phyloP scores from a whole-genome alignment of 805 yeast species.

The Saccharomycopsis babjevae region DNA sequence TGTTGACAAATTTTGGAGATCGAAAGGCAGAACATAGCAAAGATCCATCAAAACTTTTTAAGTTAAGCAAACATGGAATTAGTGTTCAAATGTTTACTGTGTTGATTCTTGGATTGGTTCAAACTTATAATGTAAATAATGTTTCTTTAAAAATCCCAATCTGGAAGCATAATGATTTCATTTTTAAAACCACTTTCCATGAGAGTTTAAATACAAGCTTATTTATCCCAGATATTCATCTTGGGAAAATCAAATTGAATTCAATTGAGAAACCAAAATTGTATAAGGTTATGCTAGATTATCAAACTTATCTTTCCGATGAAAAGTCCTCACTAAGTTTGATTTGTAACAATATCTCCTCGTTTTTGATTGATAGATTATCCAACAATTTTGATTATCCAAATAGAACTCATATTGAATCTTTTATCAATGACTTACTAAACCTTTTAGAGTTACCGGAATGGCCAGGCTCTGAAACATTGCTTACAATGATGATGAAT shows the following conservation, averaged over 20 bases:
- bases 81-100: slow-evolving; percentile 40
- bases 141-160: slow-evolving; percentile 18
- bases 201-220: slow-evolving; percentile 12
- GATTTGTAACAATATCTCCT: slow-evolving; percentile 8
- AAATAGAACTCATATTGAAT: slow-evolving; percentile 35
- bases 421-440: slow-evolving; percentile 47
- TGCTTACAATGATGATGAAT: slow-evolving; percentile 37
- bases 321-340: slow-evolving; percentile 20
- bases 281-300: slow-evolving; percentile 20
- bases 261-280: slow-evolving; percentile 17
- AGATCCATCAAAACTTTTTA: slow-evolving; percentile 29
- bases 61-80: slow-evolving; percentile 33
- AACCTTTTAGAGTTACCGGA: slow-evolving; percentile 42
- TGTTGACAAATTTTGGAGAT: slow-evolving; percentile 38
- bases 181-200: slow-evolving; percentile 10
- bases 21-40: slow-evolving; percentile 36
- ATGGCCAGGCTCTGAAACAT: slow-evolving; percentile 49
- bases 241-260: slow-evolving; percentile 16
- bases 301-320: slow-evolving; percentile 18
- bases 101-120: slow-evolving; percentile 36
- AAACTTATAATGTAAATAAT: slow-evolving; percentile 26
- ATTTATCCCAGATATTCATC: slow-evolving; percentile 13
- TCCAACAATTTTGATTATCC: slow-evolving; percentile 25
- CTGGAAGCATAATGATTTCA: slow-evolving; percentile 3
- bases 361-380: slow-evolving; percentile 24